A percentile compares a stretch with the other conserved stretches of the same genome.
Conservation (phyloP, 805 yeast genomes). For the Yamadazyma sp. region DNA sequence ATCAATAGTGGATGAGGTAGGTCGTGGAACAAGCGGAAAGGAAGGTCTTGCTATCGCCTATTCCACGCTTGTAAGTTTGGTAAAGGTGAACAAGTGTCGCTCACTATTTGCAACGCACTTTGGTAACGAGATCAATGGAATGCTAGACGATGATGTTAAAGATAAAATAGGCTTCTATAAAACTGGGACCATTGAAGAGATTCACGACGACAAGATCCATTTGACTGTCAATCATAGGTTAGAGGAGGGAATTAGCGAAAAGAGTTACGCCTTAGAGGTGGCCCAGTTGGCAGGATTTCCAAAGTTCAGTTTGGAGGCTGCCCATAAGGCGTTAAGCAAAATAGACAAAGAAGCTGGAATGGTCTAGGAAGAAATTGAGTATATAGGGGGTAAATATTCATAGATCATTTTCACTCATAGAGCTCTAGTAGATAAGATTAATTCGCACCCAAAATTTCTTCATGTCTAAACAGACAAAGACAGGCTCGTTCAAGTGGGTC, state of each 20-base stretch:
- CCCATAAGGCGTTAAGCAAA: slow-evolving; percentile 39
- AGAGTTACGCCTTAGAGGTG: slow-evolving; percentile 74
- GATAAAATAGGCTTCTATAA: slow-evolving; percentile 27
- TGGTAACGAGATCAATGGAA: slow-evolving; percentile 38
- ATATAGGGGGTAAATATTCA: neutral
- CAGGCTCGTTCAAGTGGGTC: slow-evolving; percentile 13
- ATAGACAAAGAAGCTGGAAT: too few species aligned
- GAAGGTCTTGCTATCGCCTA: slow-evolving; percentile 88
- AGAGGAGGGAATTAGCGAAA: slow-evolving; percentile 63
- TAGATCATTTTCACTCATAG: too few species aligned
- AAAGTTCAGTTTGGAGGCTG: slow-evolving; percentile 50
- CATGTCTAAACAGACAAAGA: slow-evolving; percentile 3
- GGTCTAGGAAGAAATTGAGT: slow-evolving; percentile 7
- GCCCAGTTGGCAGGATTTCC: slow-evolving; percentile 85
- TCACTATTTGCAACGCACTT: slow-evolving; percentile 91
- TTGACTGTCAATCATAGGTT: slow-evolving; percentile 56
- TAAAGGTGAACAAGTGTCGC: slow-evolving; percentile 57
- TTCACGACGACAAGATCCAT: slow-evolving; percentile 17
- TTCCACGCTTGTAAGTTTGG: slow-evolving; percentile 63
- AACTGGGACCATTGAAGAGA: slow-evolving; percentile 28
- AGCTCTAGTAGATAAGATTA: neutral
- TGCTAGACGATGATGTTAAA: slow-evolving; percentile 34
- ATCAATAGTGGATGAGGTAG: slow-evolving; percentile 73
- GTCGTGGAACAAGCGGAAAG: slow-evolving; percentile 80
- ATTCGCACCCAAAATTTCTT: slow-evolving; percentile 2